Evolutionary conservation across 2,329 filamentous ascomycete genomes (phyloP).

Genomic region (Teratosphaeria gauchensis): DNA sequence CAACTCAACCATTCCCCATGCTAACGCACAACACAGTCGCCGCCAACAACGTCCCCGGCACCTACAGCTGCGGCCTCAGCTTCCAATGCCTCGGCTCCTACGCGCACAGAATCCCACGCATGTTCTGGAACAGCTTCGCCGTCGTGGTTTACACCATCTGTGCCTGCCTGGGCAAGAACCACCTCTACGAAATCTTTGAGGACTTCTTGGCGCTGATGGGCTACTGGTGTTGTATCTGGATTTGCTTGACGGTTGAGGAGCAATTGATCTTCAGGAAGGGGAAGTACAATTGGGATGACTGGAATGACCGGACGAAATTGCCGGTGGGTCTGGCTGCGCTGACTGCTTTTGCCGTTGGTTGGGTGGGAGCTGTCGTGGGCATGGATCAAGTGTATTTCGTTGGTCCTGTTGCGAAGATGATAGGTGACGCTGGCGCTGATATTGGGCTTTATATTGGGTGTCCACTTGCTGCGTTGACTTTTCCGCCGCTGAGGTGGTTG

Average conservation of each 20-base stretch:
- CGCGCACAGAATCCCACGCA: conserved; percentile 8
- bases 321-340: conserved; percentile 34
- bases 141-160: conserved; percentile 31
- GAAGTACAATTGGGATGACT: conserved; percentile 34
- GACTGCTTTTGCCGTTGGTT: conserved; percentile 15
- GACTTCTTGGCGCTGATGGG: conserved; percentile 39
- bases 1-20: background rate
- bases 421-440: conserved; percentile 8
- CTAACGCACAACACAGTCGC: background rate
- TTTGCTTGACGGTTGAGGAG: conserved; percentile 34
- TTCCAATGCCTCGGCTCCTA: conserved; percentile 19
- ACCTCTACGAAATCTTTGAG: conserved; percentile 35
- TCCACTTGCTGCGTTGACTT: conserved; percentile 5
- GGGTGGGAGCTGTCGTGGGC: conserved; percentile 15
- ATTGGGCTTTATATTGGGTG: conserved; percentile 11
- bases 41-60: conserved; percentile 35
- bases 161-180: conserved; percentile 29
- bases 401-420: conserved; percentile 13
- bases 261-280: conserved; percentile 33
- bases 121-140: conserved; percentile 10
- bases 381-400: conserved; percentile 20
- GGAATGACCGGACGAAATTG: conserved; percentile 29
- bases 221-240: conserved; percentile 37
- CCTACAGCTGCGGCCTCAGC: conserved; percentile 36
- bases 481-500: conserved; percentile 8